These are phyloP conservation scores for Colletotrichum noveboracense DNA, from an alignment of 2,329 filamentous ascomycete species.

Conservation along the genomic window DNA sequence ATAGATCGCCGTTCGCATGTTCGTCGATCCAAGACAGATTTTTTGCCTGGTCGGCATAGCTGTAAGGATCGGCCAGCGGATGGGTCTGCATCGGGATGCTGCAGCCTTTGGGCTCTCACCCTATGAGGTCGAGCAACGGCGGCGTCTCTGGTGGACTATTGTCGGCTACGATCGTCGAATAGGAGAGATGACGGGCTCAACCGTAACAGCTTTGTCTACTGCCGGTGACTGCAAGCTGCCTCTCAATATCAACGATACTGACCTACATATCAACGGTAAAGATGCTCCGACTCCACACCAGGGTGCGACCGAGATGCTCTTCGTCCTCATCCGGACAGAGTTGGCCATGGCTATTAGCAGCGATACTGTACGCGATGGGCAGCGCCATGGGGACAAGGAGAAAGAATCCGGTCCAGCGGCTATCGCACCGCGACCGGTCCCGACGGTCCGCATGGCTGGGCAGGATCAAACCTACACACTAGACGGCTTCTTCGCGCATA, in stretches of 20 bases:
- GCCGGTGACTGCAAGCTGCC: slow-evolving; percentile 61
- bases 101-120: slow-evolving; percentile 53
- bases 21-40: slow-evolving; percentile 64
- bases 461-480: slow-evolving; percentile 55
- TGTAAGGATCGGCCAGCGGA: slow-evolving; percentile 69
- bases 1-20: slow-evolving; percentile 53
- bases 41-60: slow-evolving; percentile 69
- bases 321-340: slow-evolving; percentile 61
- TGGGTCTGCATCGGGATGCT: slow-evolving; percentile 72
- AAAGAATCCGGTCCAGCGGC: slow-evolving; percentile 27
- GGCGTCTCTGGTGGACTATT: slow-evolving; percentile 76
- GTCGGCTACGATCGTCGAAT: slow-evolving; percentile 72
- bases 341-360: slow-evolving; percentile 59
- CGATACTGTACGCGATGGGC: slow-evolving; percentile 43
- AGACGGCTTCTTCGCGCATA: slow-evolving; percentile 58
- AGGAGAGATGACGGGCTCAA: slow-evolving; percentile 67
- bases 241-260: slow-evolving; percentile 67
- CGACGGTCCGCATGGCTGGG: slow-evolving; percentile 52
- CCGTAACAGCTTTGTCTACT: slow-evolving; percentile 60
- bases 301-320: slow-evolving; percentile 65
- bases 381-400: slow-evolving; percentile 30
- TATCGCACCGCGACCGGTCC: slow-evolving; percentile 30
- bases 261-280: slow-evolving; percentile 62
- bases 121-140: slow-evolving; percentile 73
- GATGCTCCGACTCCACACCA: slow-evolving; percentile 53